These are phyloP conservation scores for Kwoniella botswanensis DNA, from an alignment of 768 basidiomycete species.

Conservation along the genomic window DNA sequence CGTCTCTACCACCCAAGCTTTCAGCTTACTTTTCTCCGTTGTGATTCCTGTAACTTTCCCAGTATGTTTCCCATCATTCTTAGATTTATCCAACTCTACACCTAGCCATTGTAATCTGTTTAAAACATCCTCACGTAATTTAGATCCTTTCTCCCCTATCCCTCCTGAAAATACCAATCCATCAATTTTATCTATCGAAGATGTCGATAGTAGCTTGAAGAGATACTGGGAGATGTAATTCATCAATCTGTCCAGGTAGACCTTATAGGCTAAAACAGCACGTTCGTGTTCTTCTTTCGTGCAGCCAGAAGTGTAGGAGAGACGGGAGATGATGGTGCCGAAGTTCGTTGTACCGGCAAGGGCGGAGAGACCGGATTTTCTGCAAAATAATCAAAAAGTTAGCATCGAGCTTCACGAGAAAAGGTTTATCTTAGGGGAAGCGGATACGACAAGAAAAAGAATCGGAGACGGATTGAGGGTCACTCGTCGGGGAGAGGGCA, in stretches of 20 bases:
- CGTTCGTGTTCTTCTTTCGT: conserved; percentile 44
- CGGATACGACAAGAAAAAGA: neutral
- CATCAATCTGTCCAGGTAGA: conserved; percentile 77
- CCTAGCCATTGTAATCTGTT: conserved; percentile 68
- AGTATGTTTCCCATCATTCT: conserved; percentile 61
- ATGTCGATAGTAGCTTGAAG: conserved; percentile 65
- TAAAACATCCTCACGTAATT: conserved; percentile 68
- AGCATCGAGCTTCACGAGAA: neutral
- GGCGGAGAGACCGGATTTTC: conserved; percentile 76
- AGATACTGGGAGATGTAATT: conserved; percentile 75
- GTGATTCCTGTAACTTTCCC: conserved; percentile 52
- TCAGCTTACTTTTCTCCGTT: conserved; percentile 47
- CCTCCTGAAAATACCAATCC: conserved; percentile 86
- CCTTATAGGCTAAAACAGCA: conserved; percentile 71
- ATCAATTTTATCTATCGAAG: conserved; percentile 63
- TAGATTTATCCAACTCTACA: conserved; percentile 63
- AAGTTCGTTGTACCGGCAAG: conserved; percentile 84
- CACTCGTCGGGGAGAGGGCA: too few species aligned
- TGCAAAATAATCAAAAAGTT: conserved; percentile 42
- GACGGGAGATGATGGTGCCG: conserved; percentile 65
- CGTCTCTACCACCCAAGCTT: conserved; percentile 59
- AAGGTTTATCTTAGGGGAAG: too few species aligned
- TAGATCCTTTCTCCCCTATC: conserved; percentile 76
- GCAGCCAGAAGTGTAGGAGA: conserved; percentile 59
- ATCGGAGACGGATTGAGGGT: too few species aligned